Percentiles rank a stretch among this genome's conserved stretches.
These are phyloP conservation scores for Diplodia scrobiculata DNA, from an alignment of 2,329 filamentous ascomycete genomes.

Conservation along the genomic window DNA sequence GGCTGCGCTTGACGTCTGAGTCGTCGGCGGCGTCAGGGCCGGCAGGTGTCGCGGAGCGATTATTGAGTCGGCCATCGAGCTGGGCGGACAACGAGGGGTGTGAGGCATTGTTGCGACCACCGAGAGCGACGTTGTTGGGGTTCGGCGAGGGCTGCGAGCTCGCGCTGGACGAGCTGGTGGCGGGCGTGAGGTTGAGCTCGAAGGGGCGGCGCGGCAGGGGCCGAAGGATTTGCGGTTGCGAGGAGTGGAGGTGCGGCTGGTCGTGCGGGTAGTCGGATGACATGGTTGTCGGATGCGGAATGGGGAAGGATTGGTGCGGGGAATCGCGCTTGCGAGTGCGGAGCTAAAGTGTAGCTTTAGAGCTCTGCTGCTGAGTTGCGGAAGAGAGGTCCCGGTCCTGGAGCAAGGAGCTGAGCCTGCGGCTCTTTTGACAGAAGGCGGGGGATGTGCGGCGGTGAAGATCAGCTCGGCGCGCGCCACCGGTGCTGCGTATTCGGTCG, in stretches of 20 bases:
- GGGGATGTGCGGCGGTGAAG: constrained; percentile 17
- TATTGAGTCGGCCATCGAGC: constrained; percentile 18
- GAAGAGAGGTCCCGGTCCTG: neutral
- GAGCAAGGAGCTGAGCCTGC: neutral
- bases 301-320: constrained; percentile 2
- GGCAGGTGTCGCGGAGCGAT: neutral
- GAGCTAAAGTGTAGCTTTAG: neutral
- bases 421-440: constrained; percentile 10
- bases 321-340: neutral
- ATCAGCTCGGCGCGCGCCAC: constrained; percentile 17
- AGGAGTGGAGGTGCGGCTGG: constrained; percentile 6
- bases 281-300: neutral
- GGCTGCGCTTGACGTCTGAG: constrained; percentile 60
- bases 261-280: constrained; percentile 8
- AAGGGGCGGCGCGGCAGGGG: constrained; percentile 46
- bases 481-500: constrained; percentile 2
- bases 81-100: constrained; percentile 1
- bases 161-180: constrained; percentile 29
- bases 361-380: neutral
- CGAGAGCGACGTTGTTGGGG: neutral
- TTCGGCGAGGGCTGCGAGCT: constrained; percentile 36
- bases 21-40: constrained; percentile 41
- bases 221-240: constrained; percentile 41
- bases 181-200: constrained; percentile 29
- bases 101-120: neutral